Percentiles rank a stretch among this genome's conserved stretches.
These are phyloP conservation scores for Rhizophora apiculata DNA, from an alignment of 345 rosid species.

Conservation along the genomic window DNA sequence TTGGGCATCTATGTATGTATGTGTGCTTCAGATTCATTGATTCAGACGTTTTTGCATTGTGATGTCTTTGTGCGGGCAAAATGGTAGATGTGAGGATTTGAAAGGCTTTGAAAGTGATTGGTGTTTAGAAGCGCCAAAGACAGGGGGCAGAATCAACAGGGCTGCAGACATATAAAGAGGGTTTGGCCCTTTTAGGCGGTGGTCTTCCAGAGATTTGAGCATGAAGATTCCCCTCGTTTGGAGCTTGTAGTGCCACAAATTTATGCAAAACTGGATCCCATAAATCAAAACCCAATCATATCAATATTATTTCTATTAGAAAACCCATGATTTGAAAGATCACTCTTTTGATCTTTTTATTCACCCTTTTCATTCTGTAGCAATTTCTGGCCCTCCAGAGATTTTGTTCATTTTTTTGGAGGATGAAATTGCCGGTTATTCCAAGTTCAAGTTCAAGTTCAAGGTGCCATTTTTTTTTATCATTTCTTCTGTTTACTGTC, in stretches of 20 bases:
- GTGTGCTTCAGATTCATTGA: neutral
- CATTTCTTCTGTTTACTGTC: conserved; percentile 15
- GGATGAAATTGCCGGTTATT: neutral
- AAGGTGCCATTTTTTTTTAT: conserved; percentile 28
- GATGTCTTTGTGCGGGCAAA: neutral
- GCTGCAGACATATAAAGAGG: neutral
- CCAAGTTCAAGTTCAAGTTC: conserved; percentile 4
- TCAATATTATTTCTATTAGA: neutral
- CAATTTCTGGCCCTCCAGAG: neutral
- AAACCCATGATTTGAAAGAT: conserved; percentile 12
- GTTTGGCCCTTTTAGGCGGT: neutral
- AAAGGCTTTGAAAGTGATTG: conserved; percentile 14
- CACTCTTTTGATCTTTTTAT: conserved; percentile 5
- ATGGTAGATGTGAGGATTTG: conserved; percentile 4
- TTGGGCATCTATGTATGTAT: too few species aligned
- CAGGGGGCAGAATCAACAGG: neutral
- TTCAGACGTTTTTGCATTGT: neutral
- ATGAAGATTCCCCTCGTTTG: neutral
- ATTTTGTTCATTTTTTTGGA: neutral
- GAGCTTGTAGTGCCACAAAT: neutral
- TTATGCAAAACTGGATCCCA: conserved; percentile 19
- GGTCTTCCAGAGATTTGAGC: neutral
- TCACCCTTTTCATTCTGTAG: neutral
- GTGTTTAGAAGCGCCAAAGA: conserved; percentile 13
- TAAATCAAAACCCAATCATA: conserved; percentile 1